Conservation (phyloP, 129 eudicot genomes). For the Saposhnikovia divaricata region DNA sequence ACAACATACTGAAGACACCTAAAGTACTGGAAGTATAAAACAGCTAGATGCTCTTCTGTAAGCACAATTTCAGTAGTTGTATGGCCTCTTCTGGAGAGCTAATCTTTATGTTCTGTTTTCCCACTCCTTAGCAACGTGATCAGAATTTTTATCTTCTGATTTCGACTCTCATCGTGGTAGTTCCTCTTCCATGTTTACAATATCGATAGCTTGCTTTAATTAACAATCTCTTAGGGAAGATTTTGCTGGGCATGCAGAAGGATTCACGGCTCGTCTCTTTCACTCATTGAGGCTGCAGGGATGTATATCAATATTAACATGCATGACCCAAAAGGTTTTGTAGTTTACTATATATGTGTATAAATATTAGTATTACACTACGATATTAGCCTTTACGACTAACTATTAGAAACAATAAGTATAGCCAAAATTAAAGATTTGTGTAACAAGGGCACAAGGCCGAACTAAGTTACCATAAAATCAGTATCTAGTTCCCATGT, state of each 20-base stretch:
- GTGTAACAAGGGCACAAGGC: too few relatives aligned
- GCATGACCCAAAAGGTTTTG: constrained; percentile 2
- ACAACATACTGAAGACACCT: too few relatives aligned
- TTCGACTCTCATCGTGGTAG: constrained; percentile 19
- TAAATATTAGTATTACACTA: too few relatives aligned
- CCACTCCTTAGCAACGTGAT: constrained; percentile 66
- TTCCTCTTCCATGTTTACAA: constrained; percentile 25
- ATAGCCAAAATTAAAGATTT: too few relatives aligned
- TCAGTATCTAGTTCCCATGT: too few relatives aligned
- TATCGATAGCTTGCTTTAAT: constrained; percentile 17
- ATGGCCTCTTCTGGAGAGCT: constrained; percentile 16
- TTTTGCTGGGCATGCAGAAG: constrained; percentile 21
- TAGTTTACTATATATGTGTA: too few relatives aligned
- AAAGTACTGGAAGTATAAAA: too few relatives aligned
- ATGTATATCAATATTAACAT: constrained; percentile 9
- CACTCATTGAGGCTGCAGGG: constrained; percentile 47
- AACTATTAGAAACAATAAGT: too few relatives aligned
- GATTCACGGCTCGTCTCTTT: constrained; percentile 36
- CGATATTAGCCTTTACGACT: too few relatives aligned
- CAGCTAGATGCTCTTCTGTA: too few relatives aligned
- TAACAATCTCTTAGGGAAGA: constrained; percentile 13
- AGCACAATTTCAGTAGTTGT: constrained; percentile 4
- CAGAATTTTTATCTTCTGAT: constrained; percentile 29
- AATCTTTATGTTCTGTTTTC: constrained; percentile 28
- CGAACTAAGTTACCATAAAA: too few relatives aligned